Base-by-base conservation (phyloP, 805 yeast genomes). In the Kodamaea kakaduensis region DNA sequence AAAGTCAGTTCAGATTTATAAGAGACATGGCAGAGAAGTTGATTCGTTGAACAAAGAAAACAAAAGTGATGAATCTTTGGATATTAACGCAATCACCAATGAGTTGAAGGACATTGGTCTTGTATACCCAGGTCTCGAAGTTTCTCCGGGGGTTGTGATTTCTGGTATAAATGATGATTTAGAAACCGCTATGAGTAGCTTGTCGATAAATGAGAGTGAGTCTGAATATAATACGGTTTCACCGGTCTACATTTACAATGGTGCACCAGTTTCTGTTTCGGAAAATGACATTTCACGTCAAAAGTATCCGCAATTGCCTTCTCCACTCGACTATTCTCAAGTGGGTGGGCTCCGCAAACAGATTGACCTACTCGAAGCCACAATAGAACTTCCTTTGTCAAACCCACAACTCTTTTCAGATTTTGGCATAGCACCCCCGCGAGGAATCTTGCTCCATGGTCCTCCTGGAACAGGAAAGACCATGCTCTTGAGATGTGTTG, bases 401-500 rank as follows among this genome's bases (percentile, higher is more conserved):
- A 77, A 77, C 38, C 95, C 97, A 0, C 70, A 73, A 5, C 59
- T 87, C 20, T 90, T 89, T 49, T 69, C 80, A 6, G 78, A 84
- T 36, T 93, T 90, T 63, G 88, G 90, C n/a, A 81, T 88, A 13
- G 71, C 81, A 6, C 97, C 98, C 6, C 96, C 96, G 9, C 69
- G 96, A 38, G 98, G 98, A 22, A 78, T 90, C n/a, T 62, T 90
- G 10, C 60, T 90, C 9, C 95, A 90, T 61, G 98, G 98, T 0
- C 95, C 97, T 3, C 93, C 97, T 2, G 98, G 98, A 3, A 90
- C 97, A 0, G 98, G 98, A 34, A 90, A 90, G 56, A 84, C 97
- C 1, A 77, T 89, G 86, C 69, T 93, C 6, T 66, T 93, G 23
- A 73, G 84, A 36, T 82, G 95, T 17, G 78, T 90, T 7, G 94